A percentile compares a stretch with the other conserved stretches of the same genome.
These are phyloP conservation scores for Paralagenidium karlingii DNA, from an alignment of 352 stramenopile genomes.

Conservation along the genomic window DNA sequence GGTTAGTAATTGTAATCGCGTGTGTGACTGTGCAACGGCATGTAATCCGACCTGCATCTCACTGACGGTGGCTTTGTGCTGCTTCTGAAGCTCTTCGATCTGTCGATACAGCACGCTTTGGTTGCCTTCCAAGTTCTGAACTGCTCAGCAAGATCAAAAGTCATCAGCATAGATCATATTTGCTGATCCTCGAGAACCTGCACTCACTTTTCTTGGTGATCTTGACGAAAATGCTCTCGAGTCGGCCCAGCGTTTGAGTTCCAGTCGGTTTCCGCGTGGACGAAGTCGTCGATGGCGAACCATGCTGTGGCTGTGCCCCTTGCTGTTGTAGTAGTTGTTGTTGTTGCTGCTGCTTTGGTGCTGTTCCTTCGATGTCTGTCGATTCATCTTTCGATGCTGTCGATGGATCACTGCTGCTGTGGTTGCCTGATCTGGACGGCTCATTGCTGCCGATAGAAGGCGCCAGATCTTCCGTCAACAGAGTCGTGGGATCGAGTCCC, in stretches of 20 bases:
- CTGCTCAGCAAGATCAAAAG: constrained; percentile 8
- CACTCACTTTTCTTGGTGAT: constrained; percentile 71
- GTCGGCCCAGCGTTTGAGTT: constrained; percentile 37
- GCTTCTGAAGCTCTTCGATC: constrained; percentile 37
- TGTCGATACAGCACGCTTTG: constrained; percentile 36
- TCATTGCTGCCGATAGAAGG: constrained; percentile 7
- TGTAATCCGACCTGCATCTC: constrained; percentile 19
- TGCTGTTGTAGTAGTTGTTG: not conserved
- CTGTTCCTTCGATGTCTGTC: not conserved
- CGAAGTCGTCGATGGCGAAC: too few species aligned
- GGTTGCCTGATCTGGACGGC: not conserved
- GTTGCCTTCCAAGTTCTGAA: constrained; percentile 63
- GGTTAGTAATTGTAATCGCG: too few species aligned
- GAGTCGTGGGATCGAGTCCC: too few species aligned
- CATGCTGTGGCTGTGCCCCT: too few species aligned
- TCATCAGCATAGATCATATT: not conserved
- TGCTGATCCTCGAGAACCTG: too few species aligned
- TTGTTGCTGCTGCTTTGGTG: constrained; percentile 2
- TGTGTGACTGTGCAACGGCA: too few species aligned
- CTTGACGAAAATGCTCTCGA: constrained; percentile 79
- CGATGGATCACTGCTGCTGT: not conserved
- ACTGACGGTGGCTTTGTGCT: constrained; percentile 20
- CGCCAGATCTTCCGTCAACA: too few species aligned
- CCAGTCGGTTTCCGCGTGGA: too few species aligned
- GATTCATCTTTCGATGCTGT: not conserved